Base-by-base conservation (phyloP, 208 protist species). In the Phytomonas sp. region DNA sequence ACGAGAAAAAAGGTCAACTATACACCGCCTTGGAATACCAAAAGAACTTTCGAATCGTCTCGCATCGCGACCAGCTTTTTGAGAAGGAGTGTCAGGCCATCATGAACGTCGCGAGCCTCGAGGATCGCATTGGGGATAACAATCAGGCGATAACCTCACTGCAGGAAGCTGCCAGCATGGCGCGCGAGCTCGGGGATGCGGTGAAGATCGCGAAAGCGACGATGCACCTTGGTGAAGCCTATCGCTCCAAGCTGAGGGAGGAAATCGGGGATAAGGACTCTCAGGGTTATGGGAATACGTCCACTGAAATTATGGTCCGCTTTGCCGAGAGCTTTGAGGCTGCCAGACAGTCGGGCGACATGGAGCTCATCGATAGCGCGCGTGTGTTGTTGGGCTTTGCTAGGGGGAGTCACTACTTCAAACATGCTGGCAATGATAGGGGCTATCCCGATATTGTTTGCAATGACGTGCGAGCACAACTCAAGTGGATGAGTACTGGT, bases 401-500 rank as follows among this genome's bases (percentile, higher is more conserved):
- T 4, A 74, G 75, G 20, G 90, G 90, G 28, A 82, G 89, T 63
- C 79, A 90, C 75, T 91, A 91, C 61, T 84, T 92, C 53, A 85
- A 66, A 43, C 77, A 92, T 66, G 90, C 85, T 8, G 85, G 83
- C 20, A 70, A 83, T 32, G 83, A 79, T 23, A 76, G 83, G 43
- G 90, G 90, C 23, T 95, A 95, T 67, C 73, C 93, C 64, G 80
- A 81, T 13, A 88, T 95, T 60, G 81, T 93, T 6, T 95, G 82
- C 71, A 69, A 89, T 23, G 87, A 93, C 69, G 80, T 95, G 56
- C 73, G 79, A 66, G 83, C 87, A 13, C 90, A 95, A 70, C 77
- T 95, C 53, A 81, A 81, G 59, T 95, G 90, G 90, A 91, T 93
- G 85, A 95, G 90, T 78, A 89, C 73, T 26, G 90, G 87, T 30